phyloP scores from a whole-genome alignment of 768 basidiomycete genomes.

The Tulasnella sp. region DNA sequence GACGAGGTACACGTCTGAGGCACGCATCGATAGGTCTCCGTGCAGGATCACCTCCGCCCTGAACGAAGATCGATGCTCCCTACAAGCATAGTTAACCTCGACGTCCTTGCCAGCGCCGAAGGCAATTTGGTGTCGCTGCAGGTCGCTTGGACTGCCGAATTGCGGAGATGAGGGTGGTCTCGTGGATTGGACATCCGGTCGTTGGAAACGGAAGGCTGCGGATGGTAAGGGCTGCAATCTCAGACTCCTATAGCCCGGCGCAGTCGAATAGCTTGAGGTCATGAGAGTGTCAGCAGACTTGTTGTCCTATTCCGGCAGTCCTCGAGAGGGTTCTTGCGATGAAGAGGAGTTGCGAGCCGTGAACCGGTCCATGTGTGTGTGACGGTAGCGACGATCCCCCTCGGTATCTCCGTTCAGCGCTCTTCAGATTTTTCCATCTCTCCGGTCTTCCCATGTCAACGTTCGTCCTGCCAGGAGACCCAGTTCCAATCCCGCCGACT shows the following conservation, averaged over 20 bases:
- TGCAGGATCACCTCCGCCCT: not conserved
- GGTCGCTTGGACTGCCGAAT: not conserved
- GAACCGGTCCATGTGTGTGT: constrained; percentile 2
- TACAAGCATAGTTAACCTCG: not conserved
- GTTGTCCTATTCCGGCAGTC: not conserved
- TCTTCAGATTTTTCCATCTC: constrained; percentile 3
- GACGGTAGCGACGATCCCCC: constrained; percentile 11
- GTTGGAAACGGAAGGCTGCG: not conserved
- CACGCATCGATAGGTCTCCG: not conserved
- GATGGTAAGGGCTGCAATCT: not conserved
- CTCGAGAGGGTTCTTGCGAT: not conserved
- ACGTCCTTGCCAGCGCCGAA: not conserved
- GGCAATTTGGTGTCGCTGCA: not conserved
- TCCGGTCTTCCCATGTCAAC: constrained; percentile 9
- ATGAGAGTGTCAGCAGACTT: not conserved
- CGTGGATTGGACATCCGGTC: not conserved
- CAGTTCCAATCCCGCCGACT: constrained; percentile 61
- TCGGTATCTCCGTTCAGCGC: not conserved
- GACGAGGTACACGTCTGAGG: not conserved
- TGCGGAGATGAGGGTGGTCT: not conserved
- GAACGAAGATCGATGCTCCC: not conserved
- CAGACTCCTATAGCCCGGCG: not conserved
- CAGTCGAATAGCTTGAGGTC: not conserved
- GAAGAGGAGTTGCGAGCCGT: not conserved
- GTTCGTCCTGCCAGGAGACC: constrained; percentile 68